Conservation (phyloP, 257 asterid species). For the Verbena officinalis region DNA sequence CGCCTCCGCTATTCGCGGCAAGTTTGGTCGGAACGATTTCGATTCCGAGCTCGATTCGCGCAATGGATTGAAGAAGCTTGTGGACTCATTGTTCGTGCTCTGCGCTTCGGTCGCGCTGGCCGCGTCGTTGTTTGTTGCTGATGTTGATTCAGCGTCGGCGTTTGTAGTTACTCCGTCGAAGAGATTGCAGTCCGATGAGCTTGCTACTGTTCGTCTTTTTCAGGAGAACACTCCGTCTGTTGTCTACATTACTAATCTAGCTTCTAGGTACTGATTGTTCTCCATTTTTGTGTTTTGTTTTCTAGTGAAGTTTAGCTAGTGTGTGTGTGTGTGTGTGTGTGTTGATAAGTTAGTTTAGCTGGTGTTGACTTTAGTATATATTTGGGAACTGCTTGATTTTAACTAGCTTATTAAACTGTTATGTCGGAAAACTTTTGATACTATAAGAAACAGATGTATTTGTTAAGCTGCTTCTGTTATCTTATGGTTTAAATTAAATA, state of each 20-base stretch:
- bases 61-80: conserved; percentile 44
- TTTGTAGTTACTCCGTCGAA: conserved; percentile 69
- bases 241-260: conserved; percentile 92
- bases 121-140: conserved; percentile 55
- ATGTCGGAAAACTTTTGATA: conserved; percentile 8
- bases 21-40: conserved; percentile 25
- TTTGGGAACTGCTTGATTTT: not conserved
- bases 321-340: too few species aligned
- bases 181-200: conserved; percentile 92
- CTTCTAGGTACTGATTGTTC: conserved; percentile 50
- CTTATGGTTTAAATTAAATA: not conserved
- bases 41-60: conserved; percentile 39
- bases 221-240: conserved; percentile 95
- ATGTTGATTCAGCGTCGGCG: conserved; percentile 80
- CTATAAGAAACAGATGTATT: not conserved
- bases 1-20: conserved; percentile 44
- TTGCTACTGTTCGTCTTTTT: conserved; percentile 91
- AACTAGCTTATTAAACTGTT: not conserved
- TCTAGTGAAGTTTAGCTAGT: not conserved
- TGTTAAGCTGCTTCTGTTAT: not conserved
- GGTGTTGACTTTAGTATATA: not conserved
- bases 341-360: not conserved
- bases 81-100: conserved; percentile 64
- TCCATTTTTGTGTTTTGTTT: not conserved
- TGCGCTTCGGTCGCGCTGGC: conserved; percentile 88